Percentiles rank a stretch among this genome's conserved stretches.
These are phyloP conservation scores for Epichloe festucae DNA, from an alignment of 2,329 filamentous ascomycete genomes.

Conservation along the genomic window DNA sequence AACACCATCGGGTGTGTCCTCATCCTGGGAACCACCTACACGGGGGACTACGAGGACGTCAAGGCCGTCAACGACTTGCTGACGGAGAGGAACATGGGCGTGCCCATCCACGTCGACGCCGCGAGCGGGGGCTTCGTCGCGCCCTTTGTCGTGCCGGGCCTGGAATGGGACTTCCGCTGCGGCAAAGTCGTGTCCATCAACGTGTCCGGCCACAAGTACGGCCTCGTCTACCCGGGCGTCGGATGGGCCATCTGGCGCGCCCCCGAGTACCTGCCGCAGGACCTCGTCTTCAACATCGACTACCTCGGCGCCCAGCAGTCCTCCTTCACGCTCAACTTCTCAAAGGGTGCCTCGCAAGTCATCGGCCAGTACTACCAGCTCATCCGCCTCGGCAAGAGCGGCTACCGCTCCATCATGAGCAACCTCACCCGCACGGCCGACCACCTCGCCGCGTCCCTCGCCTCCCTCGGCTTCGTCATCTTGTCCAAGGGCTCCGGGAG, in stretches of 20 bases:
- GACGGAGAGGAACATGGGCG: slow-evolving; percentile 58
- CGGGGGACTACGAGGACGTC: slow-evolving; percentile 88
- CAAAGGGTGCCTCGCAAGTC: slow-evolving; percentile 80
- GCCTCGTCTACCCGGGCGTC: slow-evolving; percentile 73
- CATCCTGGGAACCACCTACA: slow-evolving; percentile 89
- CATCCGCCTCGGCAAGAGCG: no score
- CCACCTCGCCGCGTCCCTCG: no score
- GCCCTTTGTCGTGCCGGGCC: slow-evolving; percentile 72
- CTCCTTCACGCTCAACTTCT: slow-evolving; percentile 95
- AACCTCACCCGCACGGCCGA: no score
- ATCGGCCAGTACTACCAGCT: slow-evolving; percentile 71
- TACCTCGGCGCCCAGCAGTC: slow-evolving; percentile 92
- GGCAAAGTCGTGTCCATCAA: slow-evolving; percentile 89
- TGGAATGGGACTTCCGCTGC: slow-evolving; percentile 87
- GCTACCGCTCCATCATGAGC: no score
- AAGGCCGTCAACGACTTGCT: slow-evolving; percentile 86
- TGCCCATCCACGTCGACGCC: slow-evolving; percentile 86
- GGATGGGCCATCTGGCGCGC: slow-evolving; percentile 89
- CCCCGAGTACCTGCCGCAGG: slow-evolving; percentile 71
- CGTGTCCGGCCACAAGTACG: slow-evolving; percentile 74
- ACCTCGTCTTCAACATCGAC: slow-evolving; percentile 98
- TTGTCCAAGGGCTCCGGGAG: no score
- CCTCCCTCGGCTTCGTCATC: no score
- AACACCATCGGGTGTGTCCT: slow-evolving; percentile 69
- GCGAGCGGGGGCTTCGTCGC: slow-evolving; percentile 87